phyloP scores from a whole-genome alignment of 805 yeast species.

The Kuraishia cidri region DNA sequence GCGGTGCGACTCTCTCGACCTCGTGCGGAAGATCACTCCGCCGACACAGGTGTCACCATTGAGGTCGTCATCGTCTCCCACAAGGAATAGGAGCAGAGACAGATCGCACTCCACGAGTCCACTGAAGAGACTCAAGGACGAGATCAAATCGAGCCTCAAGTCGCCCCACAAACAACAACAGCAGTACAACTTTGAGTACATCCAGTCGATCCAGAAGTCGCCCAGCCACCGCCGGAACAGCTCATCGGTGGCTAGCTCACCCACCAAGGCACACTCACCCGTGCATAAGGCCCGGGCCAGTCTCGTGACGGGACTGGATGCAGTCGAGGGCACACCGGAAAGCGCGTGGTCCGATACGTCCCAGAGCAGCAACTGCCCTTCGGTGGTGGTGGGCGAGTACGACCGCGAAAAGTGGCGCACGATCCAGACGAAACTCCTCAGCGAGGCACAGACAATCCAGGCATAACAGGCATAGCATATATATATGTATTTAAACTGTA shows the following conservation, averaged over 20 bases:
- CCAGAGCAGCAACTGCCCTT: slow-evolving; percentile 34
- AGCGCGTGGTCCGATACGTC: slow-evolving; percentile 11
- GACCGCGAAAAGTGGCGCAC: slow-evolving; percentile 61
- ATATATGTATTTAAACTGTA: too few species aligned
- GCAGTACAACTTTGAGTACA: not conserved
- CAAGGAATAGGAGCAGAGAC: not conserved
- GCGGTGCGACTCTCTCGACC: too few species aligned
- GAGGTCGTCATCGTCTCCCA: not conserved
- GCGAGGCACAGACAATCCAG: too few species aligned
- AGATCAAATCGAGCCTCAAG: too few species aligned
- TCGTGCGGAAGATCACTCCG: too few species aligned
- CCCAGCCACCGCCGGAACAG: not conserved
- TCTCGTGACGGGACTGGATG: too few species aligned
- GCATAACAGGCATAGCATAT: too few species aligned
- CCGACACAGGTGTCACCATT: not conserved
- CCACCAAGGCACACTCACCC: too few species aligned
- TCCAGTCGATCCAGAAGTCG: slow-evolving; percentile 1
- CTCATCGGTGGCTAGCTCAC: slow-evolving; percentile 1
- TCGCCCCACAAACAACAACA: too few species aligned
- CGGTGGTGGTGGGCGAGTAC: slow-evolving; percentile 54
- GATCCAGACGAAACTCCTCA: slow-evolving; percentile 23
- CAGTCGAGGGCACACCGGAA: slow-evolving; percentile 8
- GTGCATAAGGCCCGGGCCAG: too few species aligned
- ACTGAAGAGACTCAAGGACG: not conserved
- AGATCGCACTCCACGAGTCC: slow-evolving; percentile 1